Evolutionary conservation across 768 basidiomycete species (phyloP), one percentile per base, ranked within the genome.

Genomic region (Tricholoma hemisulphureum): DNA sequence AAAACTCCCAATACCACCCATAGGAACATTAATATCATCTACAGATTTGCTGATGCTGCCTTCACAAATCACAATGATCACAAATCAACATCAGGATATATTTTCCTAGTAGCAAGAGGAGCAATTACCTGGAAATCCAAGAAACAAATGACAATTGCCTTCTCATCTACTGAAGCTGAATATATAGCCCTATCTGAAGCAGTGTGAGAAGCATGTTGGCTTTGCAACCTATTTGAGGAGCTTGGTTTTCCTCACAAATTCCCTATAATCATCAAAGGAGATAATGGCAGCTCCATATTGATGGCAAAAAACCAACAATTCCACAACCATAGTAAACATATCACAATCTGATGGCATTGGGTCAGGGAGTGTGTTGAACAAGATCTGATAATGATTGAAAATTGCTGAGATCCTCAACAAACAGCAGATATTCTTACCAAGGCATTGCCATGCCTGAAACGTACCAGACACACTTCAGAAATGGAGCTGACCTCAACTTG

Each of bases 101-200:
- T 75, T 56, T 29, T 75, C 70, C 11, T 74, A 61, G 55, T 69
- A 51, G 7, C 74, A 67, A 65, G 64, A 0, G 73, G 71, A 1
- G 65, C 72, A 2, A 66, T 83, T 6, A 61, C 63, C 8, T 82
- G 81, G 80, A n/a, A n/a, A n/a, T n/a, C n/a, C n/a, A n/a, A n/a
- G n/a, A n/a, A n/a, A n/a, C n/a, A n/a, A n/a, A n/a, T n/a, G n/a
- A n/a, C n/a, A n/a, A n/a, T n/a, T n/a, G n/a, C n/a, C n/a, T n/a
- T n/a, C n/a, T n/a, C n/a, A n/a, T n/a, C n/a, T n/a, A n/a, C n/a
- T n/a, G n/a, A n/a, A n/a, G n/a, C n/a, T n/a, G n/a, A n/a, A n/a
- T 46, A 46, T n/a, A 13, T 46, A 2, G 24, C 43, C 20, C 13
- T 46, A 20, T 46, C 43, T 2, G 9, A 46, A 26, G 43, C 43